A percentile compares a stretch with the other conserved stretches of the same genome.
phyloP scores from a whole-genome alignment of 2,329 filamentous ascomycete genomes.

The Zymoseptoria crescenta region DNA sequence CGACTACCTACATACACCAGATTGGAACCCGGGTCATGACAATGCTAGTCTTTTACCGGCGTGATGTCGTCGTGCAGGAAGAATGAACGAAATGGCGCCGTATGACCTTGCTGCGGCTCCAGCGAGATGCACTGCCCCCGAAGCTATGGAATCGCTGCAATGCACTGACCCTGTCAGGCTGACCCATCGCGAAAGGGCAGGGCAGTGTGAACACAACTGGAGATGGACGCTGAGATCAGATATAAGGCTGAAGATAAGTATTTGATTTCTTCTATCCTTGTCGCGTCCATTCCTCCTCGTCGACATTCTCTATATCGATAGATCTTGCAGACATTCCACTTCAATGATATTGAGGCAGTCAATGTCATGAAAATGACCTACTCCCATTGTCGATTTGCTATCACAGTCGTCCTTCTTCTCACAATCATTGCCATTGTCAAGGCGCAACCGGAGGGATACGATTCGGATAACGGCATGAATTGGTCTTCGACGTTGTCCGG shows the following conservation, averaged over 20 bases:
- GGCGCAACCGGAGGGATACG: constrained; percentile 4
- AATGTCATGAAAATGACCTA: constrained; percentile 1
- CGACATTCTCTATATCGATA: background rate
- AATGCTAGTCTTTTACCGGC: background rate
- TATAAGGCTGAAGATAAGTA: background rate
- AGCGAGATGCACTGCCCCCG: background rate
- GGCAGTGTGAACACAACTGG: background rate
- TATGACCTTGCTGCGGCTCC: background rate
- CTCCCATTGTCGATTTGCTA: constrained; percentile 4
- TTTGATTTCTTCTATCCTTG: background rate
- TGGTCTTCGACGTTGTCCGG: constrained; percentile 1
- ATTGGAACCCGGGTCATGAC: background rate
- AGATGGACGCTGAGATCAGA: background rate
- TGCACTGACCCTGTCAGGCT: background rate
- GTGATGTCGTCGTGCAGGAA: background rate
- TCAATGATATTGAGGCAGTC: background rate
- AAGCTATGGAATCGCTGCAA: background rate
- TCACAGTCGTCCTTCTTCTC: constrained; percentile 1
- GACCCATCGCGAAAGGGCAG: background rate
- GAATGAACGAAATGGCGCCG: background rate
- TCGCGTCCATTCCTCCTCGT: background rate
- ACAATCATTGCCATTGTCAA: constrained; percentile 2
- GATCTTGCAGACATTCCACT: background rate
- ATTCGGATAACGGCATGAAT: constrained; percentile 4
- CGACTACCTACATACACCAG: too few relatives aligned